phyloP scores from a whole-genome alignment of 352 stramenopile species.

The Globisporangium parvum region DNA sequence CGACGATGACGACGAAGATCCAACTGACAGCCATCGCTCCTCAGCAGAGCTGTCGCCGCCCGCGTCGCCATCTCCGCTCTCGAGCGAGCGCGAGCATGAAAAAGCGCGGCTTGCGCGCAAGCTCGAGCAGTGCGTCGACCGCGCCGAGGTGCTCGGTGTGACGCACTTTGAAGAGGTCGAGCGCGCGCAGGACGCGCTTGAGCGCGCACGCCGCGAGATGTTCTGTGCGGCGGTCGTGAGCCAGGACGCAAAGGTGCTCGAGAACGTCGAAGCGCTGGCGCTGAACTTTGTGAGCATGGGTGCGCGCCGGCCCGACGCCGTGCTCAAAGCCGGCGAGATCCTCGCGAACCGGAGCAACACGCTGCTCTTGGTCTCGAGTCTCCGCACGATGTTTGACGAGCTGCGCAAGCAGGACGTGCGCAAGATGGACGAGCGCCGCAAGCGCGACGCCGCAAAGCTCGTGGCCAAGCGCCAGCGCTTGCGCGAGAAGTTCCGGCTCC shows the following conservation, averaged over 20 bases:
- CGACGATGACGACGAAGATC: background rate
- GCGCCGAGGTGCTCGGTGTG: conserved; percentile 61
- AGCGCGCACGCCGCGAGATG: conserved; percentile 52
- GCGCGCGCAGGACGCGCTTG: conserved; percentile 58
- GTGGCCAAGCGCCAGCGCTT: conserved; percentile 57
- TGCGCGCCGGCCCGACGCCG: conserved; percentile 50
- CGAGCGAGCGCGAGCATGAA: conserved; percentile 3
- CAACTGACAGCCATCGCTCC: background rate
- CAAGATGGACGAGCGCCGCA: conserved; percentile 70
- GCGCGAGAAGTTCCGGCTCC: conserved; percentile 55
- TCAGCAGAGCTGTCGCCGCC: too few species aligned
- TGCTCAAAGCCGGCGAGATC: conserved; percentile 75
- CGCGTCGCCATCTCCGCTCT: too few species aligned
- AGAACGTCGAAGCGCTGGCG: conserved; percentile 59
- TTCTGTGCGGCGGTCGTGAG: conserved; percentile 58
- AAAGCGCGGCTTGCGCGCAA: conserved; percentile 32
- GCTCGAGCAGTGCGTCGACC: conserved; percentile 57
- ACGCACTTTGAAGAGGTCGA: conserved; percentile 72
- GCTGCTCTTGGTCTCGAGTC: conserved; percentile 57
- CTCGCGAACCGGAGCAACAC: conserved; percentile 78
- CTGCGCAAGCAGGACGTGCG: conserved; percentile 64
- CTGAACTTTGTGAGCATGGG: conserved; percentile 61
- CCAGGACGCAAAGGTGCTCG: conserved; percentile 44
- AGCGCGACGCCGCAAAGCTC: conserved; percentile 49
- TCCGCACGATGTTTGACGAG: conserved; percentile 66